Conservation (phyloP, 371 early-diverging fungal genomes). For the Rhizopus delemar region DNA sequence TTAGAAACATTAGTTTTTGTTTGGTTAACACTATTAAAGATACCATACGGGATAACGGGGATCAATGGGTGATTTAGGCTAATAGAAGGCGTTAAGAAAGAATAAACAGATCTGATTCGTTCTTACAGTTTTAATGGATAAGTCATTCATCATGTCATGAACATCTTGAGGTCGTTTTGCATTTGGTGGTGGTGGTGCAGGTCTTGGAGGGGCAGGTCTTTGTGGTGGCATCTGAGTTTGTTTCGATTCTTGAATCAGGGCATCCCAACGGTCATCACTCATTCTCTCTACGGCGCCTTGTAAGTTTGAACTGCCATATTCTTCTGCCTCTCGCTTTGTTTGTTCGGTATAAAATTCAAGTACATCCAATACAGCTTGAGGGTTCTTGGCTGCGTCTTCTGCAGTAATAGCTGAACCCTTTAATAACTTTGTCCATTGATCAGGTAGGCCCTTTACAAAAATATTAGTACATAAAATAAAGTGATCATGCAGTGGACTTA, state of each 20-base stretch:
- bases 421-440: conserved; percentile 88
- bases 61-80: conserved; percentile 21
- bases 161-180: conserved; percentile 15
- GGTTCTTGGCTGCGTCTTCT: conserved; percentile 93
- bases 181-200: conserved; percentile 34
- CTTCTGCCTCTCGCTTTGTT: conserved; percentile 55
- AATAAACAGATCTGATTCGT: neutral
- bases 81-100: neutral
- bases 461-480: neutral
- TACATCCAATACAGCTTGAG: conserved; percentile 94
- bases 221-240: conserved; percentile 3
- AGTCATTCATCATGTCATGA: conserved; percentile 39
- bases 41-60: conserved; percentile 15
- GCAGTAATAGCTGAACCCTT: conserved; percentile 89
- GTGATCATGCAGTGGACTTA: conserved; percentile 40
- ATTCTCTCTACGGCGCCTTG: conserved; percentile 45
- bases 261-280: conserved; percentile 53
- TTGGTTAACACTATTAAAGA: neutral
- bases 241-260: conserved; percentile 32
- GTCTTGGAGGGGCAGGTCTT: conserved; percentile 28
- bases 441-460: conserved; percentile 80
- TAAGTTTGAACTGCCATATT: conserved; percentile 44
- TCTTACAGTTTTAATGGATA: conserved; percentile 25
- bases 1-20: neutral
- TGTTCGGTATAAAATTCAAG: conserved; percentile 93